Evolutionary conservation across 139 green algal genomes (phyloP).

Genomic region (Chlamydomonas sp.): DNA sequence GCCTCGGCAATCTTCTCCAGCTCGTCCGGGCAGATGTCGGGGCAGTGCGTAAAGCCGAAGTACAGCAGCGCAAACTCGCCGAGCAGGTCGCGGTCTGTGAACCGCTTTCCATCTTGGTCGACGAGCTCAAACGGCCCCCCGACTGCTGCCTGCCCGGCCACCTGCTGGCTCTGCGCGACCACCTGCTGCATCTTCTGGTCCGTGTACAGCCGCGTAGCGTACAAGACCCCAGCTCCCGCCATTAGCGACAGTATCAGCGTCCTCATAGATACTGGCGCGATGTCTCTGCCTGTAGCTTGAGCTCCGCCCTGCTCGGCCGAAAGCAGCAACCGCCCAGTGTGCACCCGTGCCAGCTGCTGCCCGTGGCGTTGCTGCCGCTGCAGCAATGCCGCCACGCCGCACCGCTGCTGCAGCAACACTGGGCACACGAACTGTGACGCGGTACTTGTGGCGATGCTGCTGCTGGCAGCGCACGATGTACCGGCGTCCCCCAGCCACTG

Average conservation of each 20-base stretch:
- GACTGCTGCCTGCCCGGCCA: conserved; percentile 86
- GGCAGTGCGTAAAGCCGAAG: conserved; percentile 99
- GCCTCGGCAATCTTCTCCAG: conserved; percentile 93
- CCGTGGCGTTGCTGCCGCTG: neutral
- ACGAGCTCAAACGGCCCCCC: conserved; percentile 91
- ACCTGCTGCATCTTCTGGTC: conserved; percentile 58
- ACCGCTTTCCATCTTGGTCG: conserved; percentile 83
- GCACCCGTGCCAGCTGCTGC: neutral
- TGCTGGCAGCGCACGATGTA: neutral
- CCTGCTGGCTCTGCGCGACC: conserved; percentile 56
- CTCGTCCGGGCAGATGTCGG: conserved; percentile 99
- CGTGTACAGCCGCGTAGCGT: conserved; percentile 40
- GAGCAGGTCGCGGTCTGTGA: conserved; percentile 82
- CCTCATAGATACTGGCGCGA: conserved; percentile 37
- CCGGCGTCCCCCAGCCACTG: neutral
- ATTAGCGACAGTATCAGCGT: conserved; percentile 44
- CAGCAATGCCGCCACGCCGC: neutral
- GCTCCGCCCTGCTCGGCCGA: neutral
- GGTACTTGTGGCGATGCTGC: neutral
- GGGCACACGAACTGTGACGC: neutral
- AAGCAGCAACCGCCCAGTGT: conserved; percentile 1
- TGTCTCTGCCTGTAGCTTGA: neutral
- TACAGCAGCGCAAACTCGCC: conserved; percentile 94
- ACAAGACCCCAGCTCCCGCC: conserved; percentile 44
- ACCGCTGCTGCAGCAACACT: neutral